A percentile compares a stretch with the other conserved stretches of the same genome.
These are phyloP conservation scores for Berberis thunbergii DNA, from an alignment of 164 flowering plant species.

Conservation along the genomic window DNA sequence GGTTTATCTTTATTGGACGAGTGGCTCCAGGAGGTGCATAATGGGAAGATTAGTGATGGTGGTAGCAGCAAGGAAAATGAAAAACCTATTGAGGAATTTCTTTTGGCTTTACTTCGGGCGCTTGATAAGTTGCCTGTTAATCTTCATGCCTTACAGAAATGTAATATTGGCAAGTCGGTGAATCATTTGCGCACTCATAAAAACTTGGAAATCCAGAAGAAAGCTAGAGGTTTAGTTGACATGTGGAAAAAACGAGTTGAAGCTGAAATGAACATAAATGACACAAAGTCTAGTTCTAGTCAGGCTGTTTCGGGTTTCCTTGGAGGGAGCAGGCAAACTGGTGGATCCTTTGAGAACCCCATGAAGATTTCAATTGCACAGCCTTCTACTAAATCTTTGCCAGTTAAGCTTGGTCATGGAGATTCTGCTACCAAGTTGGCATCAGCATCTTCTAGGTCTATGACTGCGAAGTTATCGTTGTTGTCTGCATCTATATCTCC, in stretches of 20 bases:
- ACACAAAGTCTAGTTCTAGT: conserved; percentile 62
- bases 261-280: conserved; percentile 73
- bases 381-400: conserved; percentile 41
- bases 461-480: conserved; percentile 25
- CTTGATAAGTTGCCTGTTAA: conserved; percentile 90
- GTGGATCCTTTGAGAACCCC: conserved; percentile 46
- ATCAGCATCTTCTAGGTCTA: conserved; percentile 32
- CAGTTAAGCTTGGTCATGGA: conserved; percentile 35
- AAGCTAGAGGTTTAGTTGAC: conserved; percentile 71
- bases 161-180: conserved; percentile 87
- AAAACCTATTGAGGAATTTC: conserved; percentile 72
- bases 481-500: conserved; percentile 18
- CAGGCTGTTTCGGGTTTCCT: conserved; percentile 48
- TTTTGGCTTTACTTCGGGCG: conserved; percentile 76
- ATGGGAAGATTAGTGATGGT: conserved; percentile 67
- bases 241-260: conserved; percentile 99
- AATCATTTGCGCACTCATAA: conserved; percentile 60
- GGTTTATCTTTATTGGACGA: conserved; percentile 88
- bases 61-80: conserved; percentile 60
- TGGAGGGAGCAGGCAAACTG: conserved; percentile 43
- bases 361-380: conserved; percentile 44
- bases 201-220: conserved; percentile 56
- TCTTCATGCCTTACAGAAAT: conserved; percentile 75
- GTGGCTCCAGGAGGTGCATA: conserved; percentile 93
- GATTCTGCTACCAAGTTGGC: conserved; percentile 25